These are phyloP conservation scores for Phytopythium montanum DNA, from an alignment of 352 stramenopile species.

Conservation along the genomic window DNA sequence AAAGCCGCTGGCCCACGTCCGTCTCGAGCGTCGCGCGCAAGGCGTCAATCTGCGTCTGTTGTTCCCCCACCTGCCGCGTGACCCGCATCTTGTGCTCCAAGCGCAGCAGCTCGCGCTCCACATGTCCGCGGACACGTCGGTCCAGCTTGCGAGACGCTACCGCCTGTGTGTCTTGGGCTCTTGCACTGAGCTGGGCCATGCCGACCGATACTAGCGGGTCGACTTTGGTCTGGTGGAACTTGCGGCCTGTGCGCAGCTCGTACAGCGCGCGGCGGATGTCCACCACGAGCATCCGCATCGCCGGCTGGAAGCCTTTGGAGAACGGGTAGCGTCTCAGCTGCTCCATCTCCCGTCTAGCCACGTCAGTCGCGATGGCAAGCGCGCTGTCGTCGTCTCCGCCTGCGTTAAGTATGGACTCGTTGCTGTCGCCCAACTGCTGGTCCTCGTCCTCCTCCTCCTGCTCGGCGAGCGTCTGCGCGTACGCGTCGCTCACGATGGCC, in stretches of 20 bases:
- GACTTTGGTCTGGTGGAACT: constrained; percentile 37
- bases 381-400: constrained; percentile 12
- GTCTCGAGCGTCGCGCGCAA: constrained; percentile 34
- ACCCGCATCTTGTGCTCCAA: constrained; percentile 21
- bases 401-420: constrained; percentile 3
- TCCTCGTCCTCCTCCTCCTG: constrained; percentile 58
- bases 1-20: constrained; percentile 41
- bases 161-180: constrained; percentile 2
- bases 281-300: constrained; percentile 24
- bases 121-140: constrained; percentile 38
- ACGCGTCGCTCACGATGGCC: constrained; percentile 74
- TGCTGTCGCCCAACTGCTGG: constrained; percentile 10
- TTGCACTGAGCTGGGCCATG: not conserved
- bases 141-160: constrained; percentile 46
- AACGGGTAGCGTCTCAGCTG: constrained; percentile 59
- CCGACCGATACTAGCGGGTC: constrained; percentile 43
- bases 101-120: constrained; percentile 20
- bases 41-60: constrained; percentile 47
- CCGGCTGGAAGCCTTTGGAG: constrained; percentile 34
- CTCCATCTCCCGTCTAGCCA: constrained; percentile 29
- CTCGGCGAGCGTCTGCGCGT: constrained; percentile 61
- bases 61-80: constrained; percentile 28
- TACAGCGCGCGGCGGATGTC: constrained; percentile 45
- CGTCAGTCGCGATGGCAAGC: constrained; percentile 22
- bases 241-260: constrained; percentile 40